A percentile compares a stretch with the other conserved stretches of the same genome.
Conservation (phyloP, 2,329 filamentous ascomycete species). For the Blastomyces parvus region DNA sequence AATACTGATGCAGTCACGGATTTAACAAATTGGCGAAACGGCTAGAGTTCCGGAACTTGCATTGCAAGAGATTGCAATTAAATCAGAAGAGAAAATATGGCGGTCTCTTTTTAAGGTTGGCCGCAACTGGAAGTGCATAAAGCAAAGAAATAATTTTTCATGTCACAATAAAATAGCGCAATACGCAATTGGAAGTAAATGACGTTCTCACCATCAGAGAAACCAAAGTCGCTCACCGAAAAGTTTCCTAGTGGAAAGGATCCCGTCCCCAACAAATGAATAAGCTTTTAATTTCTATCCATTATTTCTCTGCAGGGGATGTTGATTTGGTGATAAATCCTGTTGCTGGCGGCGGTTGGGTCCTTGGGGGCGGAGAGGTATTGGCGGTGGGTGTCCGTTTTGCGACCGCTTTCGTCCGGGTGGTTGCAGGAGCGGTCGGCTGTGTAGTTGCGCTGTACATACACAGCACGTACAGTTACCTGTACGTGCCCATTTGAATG, state of each 20-base stretch:
- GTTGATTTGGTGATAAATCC: not conserved
- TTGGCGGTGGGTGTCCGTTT: not conserved
- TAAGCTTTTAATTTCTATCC: not conserved
- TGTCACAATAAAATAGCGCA: too few species aligned
- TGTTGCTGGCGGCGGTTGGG: not conserved
- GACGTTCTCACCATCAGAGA: too few species aligned
- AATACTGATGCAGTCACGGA: not conserved
- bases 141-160: too few species aligned
- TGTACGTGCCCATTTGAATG: not conserved
- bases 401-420: conserved; percentile 4
- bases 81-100: too few species aligned
- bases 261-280: not conserved
- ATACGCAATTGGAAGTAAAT: too few species aligned
- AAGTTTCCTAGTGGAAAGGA: not conserved
- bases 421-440: not conserved
- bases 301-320: not conserved
- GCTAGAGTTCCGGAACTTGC: not conserved
- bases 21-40: not conserved
- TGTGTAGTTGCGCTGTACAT: not conserved
- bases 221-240: too few species aligned
- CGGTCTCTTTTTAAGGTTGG: too few species aligned
- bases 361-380: too few species aligned
- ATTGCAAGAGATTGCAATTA: not conserved
- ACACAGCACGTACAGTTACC: not conserved
- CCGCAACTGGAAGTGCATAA: too few species aligned